These are phyloP conservation scores for Cryptococcus sp. DNA, from an alignment of 1,284 basidiomycete species.

Conservation along the genomic window DNA sequence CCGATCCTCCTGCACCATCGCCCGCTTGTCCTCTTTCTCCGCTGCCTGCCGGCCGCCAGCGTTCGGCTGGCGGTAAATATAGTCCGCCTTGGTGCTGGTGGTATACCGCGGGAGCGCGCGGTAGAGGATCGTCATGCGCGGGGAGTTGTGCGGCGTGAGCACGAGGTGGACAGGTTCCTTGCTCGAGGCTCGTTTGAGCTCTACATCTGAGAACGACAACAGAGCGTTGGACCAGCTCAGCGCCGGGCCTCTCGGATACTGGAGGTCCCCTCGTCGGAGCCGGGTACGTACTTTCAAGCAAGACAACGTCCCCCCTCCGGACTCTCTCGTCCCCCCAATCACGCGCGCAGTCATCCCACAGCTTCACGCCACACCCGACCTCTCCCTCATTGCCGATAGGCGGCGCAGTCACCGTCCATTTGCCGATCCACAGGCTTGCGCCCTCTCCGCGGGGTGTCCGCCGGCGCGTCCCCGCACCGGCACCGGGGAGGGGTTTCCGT, in stretches of 20 bases:
- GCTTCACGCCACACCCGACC: constrained; percentile 30
- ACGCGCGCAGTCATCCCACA: constrained; percentile 37
- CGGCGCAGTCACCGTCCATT: constrained; percentile 34
- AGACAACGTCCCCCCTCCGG: constrained; percentile 39
- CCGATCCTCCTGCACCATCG: constrained; percentile 26
- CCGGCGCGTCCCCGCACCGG: constrained; percentile 13
- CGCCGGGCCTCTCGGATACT: background rate
- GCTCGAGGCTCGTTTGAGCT: constrained; percentile 18
- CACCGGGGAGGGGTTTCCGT: background rate
- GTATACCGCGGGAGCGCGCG: constrained; percentile 37
- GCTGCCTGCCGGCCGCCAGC: background rate
- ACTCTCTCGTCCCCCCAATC: constrained; percentile 31
- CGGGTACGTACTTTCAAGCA: constrained; percentile 35
- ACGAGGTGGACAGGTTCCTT: constrained; percentile 29
- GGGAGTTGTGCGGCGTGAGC: constrained; percentile 19
- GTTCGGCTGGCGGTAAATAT: constrained; percentile 17
- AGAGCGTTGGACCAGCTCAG: background rate
- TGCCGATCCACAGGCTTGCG: constrained; percentile 32
- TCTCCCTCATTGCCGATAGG: constrained; percentile 3
- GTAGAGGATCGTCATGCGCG: constrained; percentile 30
- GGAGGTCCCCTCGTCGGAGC: background rate
- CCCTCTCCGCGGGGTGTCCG: constrained; percentile 17
- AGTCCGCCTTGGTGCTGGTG: constrained; percentile 18
- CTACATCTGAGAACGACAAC: constrained; percentile 32
- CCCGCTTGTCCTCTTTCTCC: background rate